Evolutionary conservation across 2,329 filamentous ascomycete genomes (phyloP), one percentile per base, ranked within the genome.

Genomic region (Aureobasidium sp.): DNA sequence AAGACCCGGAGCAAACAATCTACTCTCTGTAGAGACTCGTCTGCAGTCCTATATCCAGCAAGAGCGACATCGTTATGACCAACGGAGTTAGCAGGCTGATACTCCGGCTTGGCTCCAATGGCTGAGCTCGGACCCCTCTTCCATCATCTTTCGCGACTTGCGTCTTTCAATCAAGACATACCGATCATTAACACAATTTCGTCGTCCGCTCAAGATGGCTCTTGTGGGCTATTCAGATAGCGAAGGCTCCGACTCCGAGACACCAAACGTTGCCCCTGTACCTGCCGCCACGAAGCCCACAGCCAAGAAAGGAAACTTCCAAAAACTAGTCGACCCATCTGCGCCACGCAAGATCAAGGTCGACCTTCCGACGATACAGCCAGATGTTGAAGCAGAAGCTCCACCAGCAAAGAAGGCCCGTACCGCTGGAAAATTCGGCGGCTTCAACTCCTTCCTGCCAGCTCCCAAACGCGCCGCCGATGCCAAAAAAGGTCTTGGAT

Each of bases 201-300:
- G 40, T 69, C 67, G 35, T 35, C 33, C 27, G 24, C 45, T 24
- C 47, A 29, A 11, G 33, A 94, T 94, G 89, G 86, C 83, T 15
- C 79, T 96, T 33, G 90, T 94, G 67, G 86, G 88, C 64, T 96
- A 95, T 69, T 92, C 90, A 4, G 90, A 92, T 72, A 94, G 87
- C 0, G 87, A 88, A 68, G 77, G 74, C 50, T 91, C 86, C 14
- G 88, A 88, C 60, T 87, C 89, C 60, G 67, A 73, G n/a, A 52
- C 65, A 12, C 60, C 64, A 7, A 61, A 69, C 60, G 49, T 71
- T n/a, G 63, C 68, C 59, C 62, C 69, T 71, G 72, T 54, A 62
- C 69, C 74, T 31, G 71, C 77, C 24, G 83, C 75, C 68, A 6
- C 50, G 5, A 65, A 70, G 42, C 65, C 71, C 67, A 61, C 73